A percentile compares a stretch with the other conserved stretches of the same genome.
Evolutionary conservation across 768 basidiomycete species (phyloP).

Genomic region (Lyophyllum decastes): DNA sequence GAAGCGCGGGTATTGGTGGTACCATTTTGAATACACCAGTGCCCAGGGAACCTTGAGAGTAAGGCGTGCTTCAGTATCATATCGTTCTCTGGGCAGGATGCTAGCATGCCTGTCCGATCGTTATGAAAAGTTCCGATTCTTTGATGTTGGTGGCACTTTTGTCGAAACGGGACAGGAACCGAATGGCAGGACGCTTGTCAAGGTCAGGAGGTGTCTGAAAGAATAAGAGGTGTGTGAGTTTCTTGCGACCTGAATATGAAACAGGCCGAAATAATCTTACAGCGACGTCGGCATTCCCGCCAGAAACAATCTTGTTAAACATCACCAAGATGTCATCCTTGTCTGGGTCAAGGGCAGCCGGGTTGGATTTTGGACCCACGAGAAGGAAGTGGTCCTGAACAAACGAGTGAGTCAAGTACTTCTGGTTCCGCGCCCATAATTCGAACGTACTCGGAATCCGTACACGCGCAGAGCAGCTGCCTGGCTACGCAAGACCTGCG

Average conservation of each 20-base stretch:
- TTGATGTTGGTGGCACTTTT: constrained; percentile 64
- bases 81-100: too few relatives aligned
- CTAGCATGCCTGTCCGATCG: constrained; percentile 45
- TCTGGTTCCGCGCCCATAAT: neutral
- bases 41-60: constrained; percentile 53
- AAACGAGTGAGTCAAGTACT: too few relatives aligned
- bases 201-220: constrained; percentile 26
- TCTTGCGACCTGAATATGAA: too few relatives aligned
- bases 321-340: constrained; percentile 37
- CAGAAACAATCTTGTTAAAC: constrained; percentile 48
- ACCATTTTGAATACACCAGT: constrained; percentile 53
- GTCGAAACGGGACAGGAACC: constrained; percentile 58
- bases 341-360: constrained; percentile 33
- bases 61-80: too few relatives aligned
- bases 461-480: constrained; percentile 36
- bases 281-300: constrained; percentile 42
- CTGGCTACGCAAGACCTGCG: constrained; percentile 30
- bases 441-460: constrained; percentile 42
- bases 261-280: constrained; percentile 25
- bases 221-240: neutral
- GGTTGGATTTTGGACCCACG: constrained; percentile 49
- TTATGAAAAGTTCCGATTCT: constrained; percentile 48
- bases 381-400: constrained; percentile 51
- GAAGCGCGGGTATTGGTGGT: constrained; percentile 58
- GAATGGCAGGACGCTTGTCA: constrained; percentile 33